Evolutionary conservation across 1,284 basidiomycete genomes (phyloP), one percentile per base, ranked within the genome.

Genomic region (Malassezia arunalokei): DNA sequence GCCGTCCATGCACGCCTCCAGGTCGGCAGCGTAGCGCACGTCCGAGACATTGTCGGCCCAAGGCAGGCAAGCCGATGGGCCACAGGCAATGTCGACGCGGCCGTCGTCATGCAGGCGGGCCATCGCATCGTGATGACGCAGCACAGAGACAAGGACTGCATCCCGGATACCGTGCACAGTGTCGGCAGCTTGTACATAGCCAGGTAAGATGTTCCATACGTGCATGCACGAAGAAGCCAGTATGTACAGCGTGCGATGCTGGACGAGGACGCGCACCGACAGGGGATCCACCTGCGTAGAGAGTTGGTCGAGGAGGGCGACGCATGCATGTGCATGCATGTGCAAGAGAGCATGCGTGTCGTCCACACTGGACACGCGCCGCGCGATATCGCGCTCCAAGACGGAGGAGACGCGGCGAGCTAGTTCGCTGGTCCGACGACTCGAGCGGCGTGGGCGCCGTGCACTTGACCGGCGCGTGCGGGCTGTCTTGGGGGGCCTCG

Each of bases 221-320:
- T 15, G 33, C 33, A 15, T 12, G 33, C 33, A 35, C n/a, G n/a
- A 40, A 3, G 39, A 15, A 40, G 17, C 17, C 3, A 15, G n/a
- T 15, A 40, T 24, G 20, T 40, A 40, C n/a, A 40, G 39, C 28
- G 60, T 42, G 20, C 48, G 43, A 47, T 65, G 60, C 48, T 65
- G 58, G 14, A 64, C 65, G 12, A 65, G 47, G 9, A 67, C 20
- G 20, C 20, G 20, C 20, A 24, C 20, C 20, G 20, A 24, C 20
- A 24, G 20, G 20, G 20, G 20, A 24, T 24, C 20, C 20, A 24
- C 20, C 20, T 24, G 20, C 28, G 60, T 42, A 24, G 51, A 41
- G 49, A 67, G 60, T 47, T 65, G 58, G 14, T 65, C 65, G 12
- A 65, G 47, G 9, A 67, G 60, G 24, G 60, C 57, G 4, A 57